Percentiles rank a stretch among this genome's conserved stretches.
These are phyloP conservation scores for Toxicodendron radicans DNA, from an alignment of 345 rosid genomes.

Conservation along the genomic window DNA sequence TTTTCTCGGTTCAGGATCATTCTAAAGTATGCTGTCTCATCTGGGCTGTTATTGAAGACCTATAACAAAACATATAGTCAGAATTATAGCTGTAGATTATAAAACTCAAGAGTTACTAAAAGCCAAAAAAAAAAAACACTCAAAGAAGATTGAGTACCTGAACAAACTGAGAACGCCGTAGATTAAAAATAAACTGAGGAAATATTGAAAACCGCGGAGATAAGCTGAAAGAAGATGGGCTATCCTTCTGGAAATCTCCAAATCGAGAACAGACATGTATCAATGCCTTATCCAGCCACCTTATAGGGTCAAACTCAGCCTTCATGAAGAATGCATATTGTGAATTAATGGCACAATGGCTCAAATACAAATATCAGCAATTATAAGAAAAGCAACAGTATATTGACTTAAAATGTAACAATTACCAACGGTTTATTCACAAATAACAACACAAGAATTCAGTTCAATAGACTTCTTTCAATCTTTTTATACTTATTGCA, in stretches of 20 bases:
- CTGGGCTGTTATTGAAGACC: constrained; percentile 98
- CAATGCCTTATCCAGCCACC: constrained; percentile 92
- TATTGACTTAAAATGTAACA: too few relatives aligned
- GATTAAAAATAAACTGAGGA: constrained; percentile 85
- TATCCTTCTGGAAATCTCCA: constrained; percentile 88
- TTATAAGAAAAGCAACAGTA: background rate
- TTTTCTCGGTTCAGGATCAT: constrained; percentile 86
- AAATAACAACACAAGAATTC: background rate
- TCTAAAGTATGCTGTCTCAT: constrained; percentile 94
- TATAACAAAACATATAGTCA: constrained; percentile 33
- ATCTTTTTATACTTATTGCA: background rate
- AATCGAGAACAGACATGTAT: constrained; percentile 76
- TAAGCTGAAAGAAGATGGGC: constrained; percentile 76
- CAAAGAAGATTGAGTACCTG: constrained; percentile 49
- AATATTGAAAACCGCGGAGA: constrained; percentile 79
- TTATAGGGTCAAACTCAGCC: constrained; percentile 88
- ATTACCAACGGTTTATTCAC: too few relatives aligned
- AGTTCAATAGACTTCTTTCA: background rate
- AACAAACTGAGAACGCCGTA: constrained; percentile 97
- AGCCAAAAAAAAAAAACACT: constrained; percentile 1
- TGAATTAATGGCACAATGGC: constrained; percentile 17
- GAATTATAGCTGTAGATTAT: constrained; percentile 9
- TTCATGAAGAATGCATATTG: constrained; percentile 33
- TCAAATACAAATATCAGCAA: background rate
- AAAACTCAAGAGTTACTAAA: background rate